Conservation (phyloP, 139 green algal genomes). For the Protoeuglena noctilucae region DNA sequence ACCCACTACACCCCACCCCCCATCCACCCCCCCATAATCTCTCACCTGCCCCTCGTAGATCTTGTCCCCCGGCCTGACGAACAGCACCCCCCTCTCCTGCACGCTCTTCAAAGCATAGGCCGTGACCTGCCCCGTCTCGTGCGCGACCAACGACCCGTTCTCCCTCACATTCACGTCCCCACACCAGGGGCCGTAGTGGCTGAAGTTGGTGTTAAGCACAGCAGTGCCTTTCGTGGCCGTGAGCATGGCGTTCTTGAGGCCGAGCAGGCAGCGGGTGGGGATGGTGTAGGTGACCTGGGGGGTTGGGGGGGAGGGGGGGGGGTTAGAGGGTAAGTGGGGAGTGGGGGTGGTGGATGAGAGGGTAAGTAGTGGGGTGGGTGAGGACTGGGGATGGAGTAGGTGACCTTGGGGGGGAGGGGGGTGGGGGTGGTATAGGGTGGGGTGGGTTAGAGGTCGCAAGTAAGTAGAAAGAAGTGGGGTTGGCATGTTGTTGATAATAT, state of each 20-base stretch:
- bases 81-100: constrained; percentile 80
- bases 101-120: constrained; percentile 73
- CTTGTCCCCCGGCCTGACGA: constrained; percentile 54
- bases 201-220: constrained; percentile 88
- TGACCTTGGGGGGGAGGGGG: too few relatives aligned
- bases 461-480: too few relatives aligned
- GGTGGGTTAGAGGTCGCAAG: too few relatives aligned
- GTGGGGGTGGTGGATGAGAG: too few relatives aligned
- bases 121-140: constrained; percentile 68
- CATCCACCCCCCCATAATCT: not conserved
- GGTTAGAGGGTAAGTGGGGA: too few relatives aligned
- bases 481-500: too few relatives aligned
- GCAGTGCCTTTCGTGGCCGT: constrained; percentile 87
- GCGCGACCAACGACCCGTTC: constrained; percentile 70
- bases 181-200: constrained; percentile 36
- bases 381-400: too few relatives aligned
- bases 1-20: too few relatives aligned
- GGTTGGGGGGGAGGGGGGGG: constrained; percentile 20
- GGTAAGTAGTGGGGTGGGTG: too few relatives aligned
- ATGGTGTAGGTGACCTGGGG: constrained; percentile 68
- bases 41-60: constrained; percentile 85
- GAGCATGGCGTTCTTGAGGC: constrained; percentile 83
- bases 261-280: constrained; percentile 84
- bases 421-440: too few relatives aligned
- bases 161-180: constrained; percentile 79